Evolutionary conservation across 768 basidiomycete species (phyloP), one percentile per base, ranked within the genome.

Genomic region (Rubroboletus satanas): DNA sequence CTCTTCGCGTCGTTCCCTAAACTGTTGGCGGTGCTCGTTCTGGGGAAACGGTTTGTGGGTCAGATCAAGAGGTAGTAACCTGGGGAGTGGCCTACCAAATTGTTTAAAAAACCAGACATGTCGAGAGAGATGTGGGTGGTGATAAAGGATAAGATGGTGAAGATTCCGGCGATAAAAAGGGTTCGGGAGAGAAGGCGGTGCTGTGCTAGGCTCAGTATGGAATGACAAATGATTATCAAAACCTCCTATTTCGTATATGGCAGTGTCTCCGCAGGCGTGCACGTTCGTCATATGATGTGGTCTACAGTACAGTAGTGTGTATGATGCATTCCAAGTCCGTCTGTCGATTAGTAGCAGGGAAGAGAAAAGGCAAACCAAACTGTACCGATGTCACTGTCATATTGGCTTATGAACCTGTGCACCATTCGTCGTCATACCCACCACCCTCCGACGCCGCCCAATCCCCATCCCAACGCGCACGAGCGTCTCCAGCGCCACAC

Each of bases 381-480:
- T n/a, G n/a, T n/a, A n/a, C 17, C 47, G 17, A 45, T 29, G 17
- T 57, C 37, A 23, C 23, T n/a, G 28, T 41, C 45, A 53, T 21
- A 53, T 21, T 14, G 62, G 3, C 26, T 45, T 52, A 5, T 56
- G 18, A 37, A 29, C 37, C 29, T 55, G 51, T n/a, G 28, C 51
- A 10, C 60, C 57, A 31, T 61, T 62, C 38, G 28, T 49, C 21
- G 28, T 15, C 15, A 17, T 7, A 17, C 35, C 37, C 21, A 36
- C 15, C 35, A 9, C 38, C 49, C 49, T 56, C 41, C 60, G 62
- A 46, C 71, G 60, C 33, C 68, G 71, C 21, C 94, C 93, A 61
- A 97, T 81, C 15, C 91, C 88, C 85, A 86, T 90, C 10, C 92
- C 91, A 46, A 90, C 89, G 32, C 89, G 84, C 8, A 95, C 91